Evolutionary conservation across 768 basidiomycete genomes (phyloP).

Genomic region (Amylocystis lapponica): DNA sequence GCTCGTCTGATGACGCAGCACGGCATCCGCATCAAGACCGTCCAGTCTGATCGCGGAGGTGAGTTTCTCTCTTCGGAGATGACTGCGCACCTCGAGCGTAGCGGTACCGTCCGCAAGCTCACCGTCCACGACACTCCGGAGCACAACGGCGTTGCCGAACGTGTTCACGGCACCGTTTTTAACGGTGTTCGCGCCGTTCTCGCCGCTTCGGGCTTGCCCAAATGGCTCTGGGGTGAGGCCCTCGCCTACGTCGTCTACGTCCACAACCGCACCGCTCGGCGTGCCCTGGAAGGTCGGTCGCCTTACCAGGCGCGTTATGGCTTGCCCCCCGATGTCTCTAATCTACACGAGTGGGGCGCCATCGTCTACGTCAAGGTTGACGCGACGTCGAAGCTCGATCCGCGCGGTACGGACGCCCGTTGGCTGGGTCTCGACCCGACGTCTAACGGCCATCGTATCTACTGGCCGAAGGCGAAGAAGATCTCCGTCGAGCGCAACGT

Average conservation of each 20-base stretch:
- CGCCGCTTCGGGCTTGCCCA: no score
- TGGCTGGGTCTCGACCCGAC: slow-evolving; percentile 22
- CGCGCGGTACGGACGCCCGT: neutral
- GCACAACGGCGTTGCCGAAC: slow-evolving; percentile 39
- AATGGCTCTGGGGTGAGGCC: no score
- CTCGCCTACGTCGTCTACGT: slow-evolving; percentile 3
- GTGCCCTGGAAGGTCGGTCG: neutral
- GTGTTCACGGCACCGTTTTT: no score
- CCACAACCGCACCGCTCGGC: neutral
- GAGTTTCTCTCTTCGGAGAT: no score
- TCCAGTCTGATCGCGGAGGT: no score
- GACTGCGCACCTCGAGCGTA: slow-evolving; percentile 16
- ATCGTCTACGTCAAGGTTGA: neutral
- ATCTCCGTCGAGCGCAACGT: slow-evolving; percentile 1
- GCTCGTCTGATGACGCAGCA: no score
- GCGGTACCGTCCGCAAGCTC: slow-evolving; percentile 32
- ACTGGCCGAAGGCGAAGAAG: slow-evolving; percentile 1
- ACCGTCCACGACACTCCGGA: slow-evolving; percentile 36
- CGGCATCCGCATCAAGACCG: no score
- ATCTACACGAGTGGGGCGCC: neutral
- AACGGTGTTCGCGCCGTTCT: no score
- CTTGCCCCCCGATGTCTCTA: slow-evolving; percentile 2
- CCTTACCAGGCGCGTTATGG: neutral
- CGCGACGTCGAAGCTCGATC: slow-evolving; percentile 1
- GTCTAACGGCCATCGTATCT: slow-evolving; percentile 11